phyloP scores from a whole-genome alignment of 2,329 filamentous ascomycete species.

The Aspergillus sp. region DNA sequence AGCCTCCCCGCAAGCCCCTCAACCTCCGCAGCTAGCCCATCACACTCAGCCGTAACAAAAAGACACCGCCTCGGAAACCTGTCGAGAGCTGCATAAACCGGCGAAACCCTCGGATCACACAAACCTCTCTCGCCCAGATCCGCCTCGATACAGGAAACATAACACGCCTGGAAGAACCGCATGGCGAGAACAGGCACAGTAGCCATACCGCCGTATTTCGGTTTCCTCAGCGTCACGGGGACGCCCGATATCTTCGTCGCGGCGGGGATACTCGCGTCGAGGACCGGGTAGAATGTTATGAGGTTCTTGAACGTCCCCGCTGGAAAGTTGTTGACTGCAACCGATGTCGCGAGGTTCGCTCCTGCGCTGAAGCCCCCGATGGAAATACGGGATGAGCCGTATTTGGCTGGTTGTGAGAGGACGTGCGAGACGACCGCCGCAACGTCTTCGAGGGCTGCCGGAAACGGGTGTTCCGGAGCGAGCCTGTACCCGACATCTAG shows the following conservation, averaged over 20 bases:
- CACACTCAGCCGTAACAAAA: slow-evolving; percentile 31
- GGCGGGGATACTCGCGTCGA: slow-evolving; percentile 22
- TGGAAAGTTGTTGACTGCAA: slow-evolving; percentile 11
- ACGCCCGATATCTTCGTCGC: neutral
- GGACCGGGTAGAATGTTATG: slow-evolving; percentile 37
- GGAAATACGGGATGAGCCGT: slow-evolving; percentile 34
- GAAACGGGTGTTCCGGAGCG: slow-evolving; percentile 45
- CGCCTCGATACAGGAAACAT: slow-evolving; percentile 17
- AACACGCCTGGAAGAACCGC: slow-evolving; percentile 31
- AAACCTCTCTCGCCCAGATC: neutral
- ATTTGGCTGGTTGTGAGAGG: slow-evolving; percentile 33
- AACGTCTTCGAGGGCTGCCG: slow-evolving; percentile 42
- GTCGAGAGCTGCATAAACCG: slow-evolving; percentile 22
- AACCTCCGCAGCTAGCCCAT: slow-evolving; percentile 31
- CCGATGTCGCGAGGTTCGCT: slow-evolving; percentile 36
- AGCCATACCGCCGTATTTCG: slow-evolving; percentile 6
- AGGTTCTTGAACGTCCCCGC: slow-evolving; percentile 29
- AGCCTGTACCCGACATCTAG: slow-evolving; percentile 46
- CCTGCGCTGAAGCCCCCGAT: slow-evolving; percentile 50
- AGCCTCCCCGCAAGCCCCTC: slow-evolving; percentile 30
- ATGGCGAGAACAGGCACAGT: slow-evolving; percentile 22
- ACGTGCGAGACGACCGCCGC: slow-evolving; percentile 41
- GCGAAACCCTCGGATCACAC: slow-evolving; percentile 33
- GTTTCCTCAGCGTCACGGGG: neutral
- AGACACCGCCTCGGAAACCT: slow-evolving; percentile 29